These are phyloP conservation scores for Heritiera fomes DNA, from an alignment of 345 rosid genomes.

Conservation along the genomic window DNA sequence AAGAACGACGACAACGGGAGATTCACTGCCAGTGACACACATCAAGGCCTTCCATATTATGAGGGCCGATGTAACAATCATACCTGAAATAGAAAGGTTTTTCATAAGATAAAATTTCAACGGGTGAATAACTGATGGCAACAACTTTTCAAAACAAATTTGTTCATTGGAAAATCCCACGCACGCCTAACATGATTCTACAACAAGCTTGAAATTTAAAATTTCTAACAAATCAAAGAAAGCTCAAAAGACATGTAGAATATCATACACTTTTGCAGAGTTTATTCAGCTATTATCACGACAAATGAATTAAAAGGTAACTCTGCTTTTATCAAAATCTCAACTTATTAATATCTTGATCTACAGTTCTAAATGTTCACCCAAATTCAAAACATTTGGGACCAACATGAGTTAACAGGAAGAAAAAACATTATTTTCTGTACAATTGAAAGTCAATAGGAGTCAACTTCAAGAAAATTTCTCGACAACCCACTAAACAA, in stretches of 20 bases:
- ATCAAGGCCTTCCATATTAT: constrained; percentile 96
- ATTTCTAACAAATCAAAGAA: background rate
- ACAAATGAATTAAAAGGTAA: background rate
- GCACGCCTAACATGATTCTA: background rate
- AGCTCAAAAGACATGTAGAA: background rate
- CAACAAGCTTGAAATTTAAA: background rate
- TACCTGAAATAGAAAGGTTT: constrained; percentile 45
- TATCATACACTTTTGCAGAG: background rate
- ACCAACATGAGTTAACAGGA: background rate
- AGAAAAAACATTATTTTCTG: background rate
- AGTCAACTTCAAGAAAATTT: background rate
- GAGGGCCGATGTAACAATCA: constrained; percentile 94
- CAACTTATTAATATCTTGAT: background rate
- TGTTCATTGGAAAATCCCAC: background rate
- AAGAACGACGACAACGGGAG: constrained; percentile 97
- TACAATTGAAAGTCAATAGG: background rate
- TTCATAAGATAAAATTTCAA: background rate
- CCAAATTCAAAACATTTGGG: background rate
- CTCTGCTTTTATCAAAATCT: background rate
- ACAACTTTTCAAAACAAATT: background rate
- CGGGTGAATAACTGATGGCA: background rate
- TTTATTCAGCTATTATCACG: background rate
- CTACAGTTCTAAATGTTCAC: background rate
- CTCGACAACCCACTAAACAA: background rate
- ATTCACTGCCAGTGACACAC: constrained; percentile 94